These are phyloP conservation scores for Phanerochaete sordida DNA, from an alignment of 768 basidiomycete genomes.

Conservation along the genomic window DNA sequence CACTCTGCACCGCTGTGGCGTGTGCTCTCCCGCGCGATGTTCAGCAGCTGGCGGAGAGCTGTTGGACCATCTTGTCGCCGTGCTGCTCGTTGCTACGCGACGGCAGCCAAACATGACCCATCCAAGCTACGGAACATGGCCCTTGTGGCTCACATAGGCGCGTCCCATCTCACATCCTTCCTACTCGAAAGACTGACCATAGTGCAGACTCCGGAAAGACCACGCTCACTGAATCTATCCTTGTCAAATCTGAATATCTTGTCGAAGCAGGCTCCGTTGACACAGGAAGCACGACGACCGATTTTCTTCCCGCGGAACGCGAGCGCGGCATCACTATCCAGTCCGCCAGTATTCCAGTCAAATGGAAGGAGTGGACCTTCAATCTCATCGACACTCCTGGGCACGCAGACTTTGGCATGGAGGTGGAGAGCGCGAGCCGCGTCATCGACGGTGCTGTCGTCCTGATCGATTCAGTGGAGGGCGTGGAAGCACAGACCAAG, in stretches of 20 bases:
- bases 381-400: slow-evolving; percentile 91
- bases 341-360: slow-evolving; percentile 85
- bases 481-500: slow-evolving; percentile 87
- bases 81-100: slow-evolving; percentile 13
- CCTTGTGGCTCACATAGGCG: slow-evolving; percentile 87
- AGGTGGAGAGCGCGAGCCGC: slow-evolving; percentile 89
- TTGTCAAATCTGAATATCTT: slow-evolving; percentile 72
- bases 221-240: slow-evolving; percentile 83
- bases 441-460: slow-evolving; percentile 89
- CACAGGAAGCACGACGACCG: slow-evolving; percentile 86
- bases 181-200: not conserved
- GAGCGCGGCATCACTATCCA: slow-evolving; percentile 92
- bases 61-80: not conserved
- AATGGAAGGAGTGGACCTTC: slow-evolving; percentile 81
- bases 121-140: slow-evolving; percentile 70
- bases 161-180: slow-evolving; percentile 15
- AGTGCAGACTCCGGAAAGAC: slow-evolving; percentile 85
- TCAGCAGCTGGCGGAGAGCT: not conserved
- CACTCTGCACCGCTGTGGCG: not conserved
- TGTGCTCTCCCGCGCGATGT: not conserved
- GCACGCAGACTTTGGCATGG: slow-evolving; percentile 96
- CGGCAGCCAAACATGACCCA: slow-evolving; percentile 28
- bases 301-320: slow-evolving; percentile 85
- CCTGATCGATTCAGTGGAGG: slow-evolving; percentile 86
- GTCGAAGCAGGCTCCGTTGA: slow-evolving; percentile 78